Conservation (phyloP, 2,329 filamentous ascomycete species). For the Sclerotinia trifoliorum region DNA sequence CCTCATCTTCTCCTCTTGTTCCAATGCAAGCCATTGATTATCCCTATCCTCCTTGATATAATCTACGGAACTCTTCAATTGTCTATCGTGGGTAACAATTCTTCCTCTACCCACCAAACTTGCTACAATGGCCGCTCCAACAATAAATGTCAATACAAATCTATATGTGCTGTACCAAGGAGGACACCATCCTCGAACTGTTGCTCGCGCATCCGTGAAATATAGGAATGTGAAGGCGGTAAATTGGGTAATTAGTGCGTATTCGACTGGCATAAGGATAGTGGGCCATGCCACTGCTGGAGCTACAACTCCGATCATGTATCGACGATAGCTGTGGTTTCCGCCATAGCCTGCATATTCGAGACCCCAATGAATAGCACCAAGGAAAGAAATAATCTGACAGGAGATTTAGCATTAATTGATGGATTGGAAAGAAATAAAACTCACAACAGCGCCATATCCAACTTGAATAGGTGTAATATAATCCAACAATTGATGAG, state of each 20-base stretch:
- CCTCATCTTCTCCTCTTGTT: conserved; percentile 37
- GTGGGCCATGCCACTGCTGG: conserved; percentile 88
- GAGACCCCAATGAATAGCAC: conserved; percentile 89
- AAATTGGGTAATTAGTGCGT: conserved; percentile 84
- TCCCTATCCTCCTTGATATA: conserved; percentile 37
- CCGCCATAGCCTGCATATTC: conserved; percentile 73
- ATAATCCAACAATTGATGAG: conserved; percentile 67
- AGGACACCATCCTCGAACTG: conserved; percentile 74
- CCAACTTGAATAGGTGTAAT: conserved; percentile 87
- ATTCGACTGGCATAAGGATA: conserved; percentile 77
- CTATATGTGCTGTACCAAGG: conserved; percentile 86
- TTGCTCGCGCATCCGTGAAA: conserved; percentile 75
- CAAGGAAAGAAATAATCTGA: conserved; percentile 87
- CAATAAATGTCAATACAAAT: conserved; percentile 87
- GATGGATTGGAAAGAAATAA: not conserved
- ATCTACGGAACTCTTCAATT: conserved; percentile 37
- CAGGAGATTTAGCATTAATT: conserved; percentile 19
- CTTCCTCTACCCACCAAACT: conserved; percentile 81
- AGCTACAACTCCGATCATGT: conserved; percentile 77
- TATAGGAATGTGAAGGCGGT: conserved; percentile 81
- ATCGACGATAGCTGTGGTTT: conserved; percentile 72
- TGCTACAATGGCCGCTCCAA: conserved; percentile 77
- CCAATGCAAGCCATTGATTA: conserved; percentile 36
- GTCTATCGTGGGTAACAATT: conserved; percentile 37
- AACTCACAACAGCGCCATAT: conserved; percentile 77